These are phyloP conservation scores for Ceratobasidium sp. DNA, from an alignment of 1,284 basidiomycete species.

Conservation along the genomic window DNA sequence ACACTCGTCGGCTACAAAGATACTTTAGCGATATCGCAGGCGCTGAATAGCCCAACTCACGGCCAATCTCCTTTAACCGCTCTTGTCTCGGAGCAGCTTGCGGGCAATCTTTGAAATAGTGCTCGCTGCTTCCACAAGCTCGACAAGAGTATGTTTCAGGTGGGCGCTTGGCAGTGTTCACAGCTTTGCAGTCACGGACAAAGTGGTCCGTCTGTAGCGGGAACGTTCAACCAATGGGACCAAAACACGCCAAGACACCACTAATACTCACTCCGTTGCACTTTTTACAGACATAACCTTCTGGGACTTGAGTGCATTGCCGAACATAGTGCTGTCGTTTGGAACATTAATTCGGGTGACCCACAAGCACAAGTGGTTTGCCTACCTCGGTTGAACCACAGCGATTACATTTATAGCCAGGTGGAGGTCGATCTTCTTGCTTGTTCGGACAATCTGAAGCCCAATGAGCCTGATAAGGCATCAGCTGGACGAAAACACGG, in stretches of 20 bases:
- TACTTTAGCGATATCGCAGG: constrained; percentile 18
- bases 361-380: constrained; percentile 25
- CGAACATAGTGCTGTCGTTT: constrained; percentile 71
- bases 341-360: not conserved
- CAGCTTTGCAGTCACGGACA: constrained; percentile 85
- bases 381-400: constrained; percentile 76
- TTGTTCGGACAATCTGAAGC: constrained; percentile 46
- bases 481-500: not conserved
- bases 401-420: constrained; percentile 75
- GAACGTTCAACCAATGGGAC: constrained; percentile 20
- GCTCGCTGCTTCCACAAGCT: constrained; percentile 81
- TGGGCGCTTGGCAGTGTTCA: constrained; percentile 80
- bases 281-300: constrained; percentile 84
- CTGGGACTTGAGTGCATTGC: constrained; percentile 66
- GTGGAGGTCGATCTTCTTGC: constrained; percentile 64
- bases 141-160: constrained; percentile 81
- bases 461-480: constrained; percentile 31
- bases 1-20: constrained; percentile 77
- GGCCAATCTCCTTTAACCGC: constrained; percentile 77
- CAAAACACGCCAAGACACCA: constrained; percentile 8
- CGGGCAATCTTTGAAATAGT: constrained; percentile 86
- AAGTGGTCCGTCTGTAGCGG: constrained; percentile 72
- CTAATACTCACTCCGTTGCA: constrained; percentile 63
- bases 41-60: constrained; percentile 58
- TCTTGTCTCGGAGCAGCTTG: constrained; percentile 64